phyloP scores from a whole-genome alignment of 495 filamentous ascomycete genomes.

The Penicillium turbatum region DNA sequence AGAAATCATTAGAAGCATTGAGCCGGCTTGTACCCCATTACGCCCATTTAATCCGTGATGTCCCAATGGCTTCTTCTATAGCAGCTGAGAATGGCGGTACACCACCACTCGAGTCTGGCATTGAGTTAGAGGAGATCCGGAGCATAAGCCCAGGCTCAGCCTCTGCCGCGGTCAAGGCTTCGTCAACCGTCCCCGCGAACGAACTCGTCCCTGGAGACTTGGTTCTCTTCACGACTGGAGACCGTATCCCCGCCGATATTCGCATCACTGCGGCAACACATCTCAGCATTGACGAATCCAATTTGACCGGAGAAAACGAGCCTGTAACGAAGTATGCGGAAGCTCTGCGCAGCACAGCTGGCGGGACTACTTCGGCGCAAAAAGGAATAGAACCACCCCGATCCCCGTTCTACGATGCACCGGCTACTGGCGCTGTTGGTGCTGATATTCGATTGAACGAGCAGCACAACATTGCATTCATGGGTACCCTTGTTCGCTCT shows the following conservation, averaged over 20 bases:
- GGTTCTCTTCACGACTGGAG: conserved; percentile 89
- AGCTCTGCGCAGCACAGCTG: conserved; percentile 41
- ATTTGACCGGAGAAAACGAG: conserved; percentile 95
- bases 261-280: conserved; percentile 86
- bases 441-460: conserved; percentile 62
- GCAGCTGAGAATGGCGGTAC: conserved; percentile 22
- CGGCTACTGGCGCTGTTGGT: conserved; percentile 58
- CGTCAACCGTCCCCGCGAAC: conserved; percentile 76
- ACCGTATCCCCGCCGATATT: conserved; percentile 94
- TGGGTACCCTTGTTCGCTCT: conserved; percentile 94
- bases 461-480: conserved; percentile 86
- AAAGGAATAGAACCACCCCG: conserved; percentile 41
- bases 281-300: conserved; percentile 92
- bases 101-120: conserved; percentile 28
- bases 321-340: conserved; percentile 73
- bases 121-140: conserved; percentile 44
- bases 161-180: conserved; percentile 62
- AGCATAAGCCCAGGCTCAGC: conserved; percentile 37
- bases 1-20: conserved; percentile 94
- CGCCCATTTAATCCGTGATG: conserved; percentile 78
- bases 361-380: conserved; percentile 13
- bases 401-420: conserved; percentile 57
- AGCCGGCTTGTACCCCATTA: conserved; percentile 91
- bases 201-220: conserved; percentile 90
- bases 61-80: conserved; percentile 19